Conservation (phyloP, 768 basidiomycete species). For the Boletus pseudopeckii region DNA sequence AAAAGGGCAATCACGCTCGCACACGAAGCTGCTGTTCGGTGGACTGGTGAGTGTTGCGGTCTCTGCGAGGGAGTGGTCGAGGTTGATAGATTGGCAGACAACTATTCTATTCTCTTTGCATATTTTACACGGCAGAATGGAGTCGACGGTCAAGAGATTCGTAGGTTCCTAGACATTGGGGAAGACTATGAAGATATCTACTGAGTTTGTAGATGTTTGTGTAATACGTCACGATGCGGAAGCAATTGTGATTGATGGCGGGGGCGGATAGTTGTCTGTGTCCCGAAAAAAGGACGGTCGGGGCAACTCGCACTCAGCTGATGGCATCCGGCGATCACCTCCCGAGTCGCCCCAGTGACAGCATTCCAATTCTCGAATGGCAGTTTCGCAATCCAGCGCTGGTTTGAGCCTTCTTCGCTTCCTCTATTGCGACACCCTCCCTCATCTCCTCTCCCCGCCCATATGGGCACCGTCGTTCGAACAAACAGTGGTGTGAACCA, state of each 20-base stretch:
- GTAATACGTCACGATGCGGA: slow-evolving; percentile 16
- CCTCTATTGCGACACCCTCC: slow-evolving; percentile 1
- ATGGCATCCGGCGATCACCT: slow-evolving; percentile 13
- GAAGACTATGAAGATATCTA: slow-evolving; percentile 78
- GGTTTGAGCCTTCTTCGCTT: background rate
- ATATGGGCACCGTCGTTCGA: background rate
- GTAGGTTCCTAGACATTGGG: slow-evolving; percentile 60
- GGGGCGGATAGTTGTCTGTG: too few species aligned
- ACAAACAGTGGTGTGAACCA: background rate
- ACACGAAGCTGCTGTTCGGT: slow-evolving; percentile 78
- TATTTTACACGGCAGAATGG: slow-evolving; percentile 64
- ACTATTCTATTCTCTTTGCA: slow-evolving; percentile 62
- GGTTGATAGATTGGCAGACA: slow-evolving; percentile 43
- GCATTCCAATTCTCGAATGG: slow-evolving; percentile 24
- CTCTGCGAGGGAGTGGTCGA: background rate
- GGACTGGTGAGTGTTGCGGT: slow-evolving; percentile 68
- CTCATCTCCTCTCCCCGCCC: background rate
- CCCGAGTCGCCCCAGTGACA: background rate
- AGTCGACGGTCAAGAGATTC: slow-evolving; percentile 58
- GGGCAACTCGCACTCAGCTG: slow-evolving; percentile 14
- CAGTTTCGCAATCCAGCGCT: background rate
- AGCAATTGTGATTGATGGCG: slow-evolving; percentile 1
- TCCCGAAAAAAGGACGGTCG: slow-evolving; percentile 24
- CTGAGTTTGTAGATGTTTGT: slow-evolving; percentile 19
- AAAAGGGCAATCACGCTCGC: slow-evolving; percentile 69